These are phyloP conservation scores for Cydonia oblonga DNA, from an alignment of 331 rosid genomes.

Conservation along the genomic window DNA sequence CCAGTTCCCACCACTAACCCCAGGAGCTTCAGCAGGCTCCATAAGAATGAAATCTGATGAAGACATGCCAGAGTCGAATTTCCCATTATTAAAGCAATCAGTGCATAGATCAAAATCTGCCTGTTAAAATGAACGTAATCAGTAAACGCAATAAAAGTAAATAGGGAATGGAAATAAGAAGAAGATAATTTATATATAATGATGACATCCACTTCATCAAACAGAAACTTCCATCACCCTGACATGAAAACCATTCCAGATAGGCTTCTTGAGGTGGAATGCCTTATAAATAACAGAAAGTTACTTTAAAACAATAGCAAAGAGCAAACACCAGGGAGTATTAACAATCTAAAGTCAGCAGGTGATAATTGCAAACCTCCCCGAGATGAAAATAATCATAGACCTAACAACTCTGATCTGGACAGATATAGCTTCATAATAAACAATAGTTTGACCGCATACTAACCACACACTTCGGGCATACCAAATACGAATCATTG, in stretches of 20 bases:
- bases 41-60: slow-evolving; percentile 86
- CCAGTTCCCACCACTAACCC: slow-evolving; percentile 94
- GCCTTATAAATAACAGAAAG: not conserved
- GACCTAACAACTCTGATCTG: not conserved
- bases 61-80: slow-evolving; percentile 87
- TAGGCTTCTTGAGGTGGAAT: not conserved
- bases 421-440: not conserved
- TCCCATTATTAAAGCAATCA: slow-evolving; percentile 84
- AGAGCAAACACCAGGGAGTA: not conserved
- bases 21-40: slow-evolving; percentile 96
- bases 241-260: not conserved
- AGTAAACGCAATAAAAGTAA: slow-evolving; percentile 4
- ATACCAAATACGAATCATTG: not conserved
- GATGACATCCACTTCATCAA: not conserved
- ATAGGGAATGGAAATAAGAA: not conserved
- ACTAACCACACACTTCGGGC: not conserved
- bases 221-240: not conserved
- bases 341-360: not conserved
- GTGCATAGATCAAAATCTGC: slow-evolving; percentile 94
- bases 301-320: not conserved
- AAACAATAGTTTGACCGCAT: not conserved
- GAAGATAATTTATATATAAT: not conserved
- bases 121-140: slow-evolving; percentile 46
- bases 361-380: not conserved
- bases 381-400: not conserved